phyloP scores from a whole-genome alignment of 306 rosid genomes.

The Adenanthera pavonina region DNA sequence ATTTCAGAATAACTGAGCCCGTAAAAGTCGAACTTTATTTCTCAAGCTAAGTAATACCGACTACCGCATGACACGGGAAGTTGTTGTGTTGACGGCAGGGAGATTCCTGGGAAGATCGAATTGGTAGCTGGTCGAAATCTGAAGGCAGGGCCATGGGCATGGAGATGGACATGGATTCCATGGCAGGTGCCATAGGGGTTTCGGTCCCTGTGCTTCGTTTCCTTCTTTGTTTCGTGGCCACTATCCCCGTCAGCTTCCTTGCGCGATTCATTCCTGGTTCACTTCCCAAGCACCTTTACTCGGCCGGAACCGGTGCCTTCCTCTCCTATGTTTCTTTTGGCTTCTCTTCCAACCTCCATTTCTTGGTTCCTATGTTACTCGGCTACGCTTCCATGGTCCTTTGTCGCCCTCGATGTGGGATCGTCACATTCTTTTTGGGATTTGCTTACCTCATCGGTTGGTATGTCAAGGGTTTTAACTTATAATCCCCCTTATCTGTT shows the following conservation, averaged over 20 bases:
- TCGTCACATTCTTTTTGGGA: slow-evolving; percentile 61
- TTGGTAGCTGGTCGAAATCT: neutral
- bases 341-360: slow-evolving; percentile 76
- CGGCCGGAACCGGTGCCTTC: slow-evolving; percentile 59
- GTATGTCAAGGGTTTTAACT: slow-evolving; percentile 36
- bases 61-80: neutral
- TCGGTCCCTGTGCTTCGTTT: slow-evolving; percentile 75
- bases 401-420: slow-evolving; percentile 61
- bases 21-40: neutral
- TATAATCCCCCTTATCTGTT: neutral
- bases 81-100: neutral
- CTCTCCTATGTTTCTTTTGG: slow-evolving; percentile 77
- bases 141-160: slow-evolving; percentile 34
- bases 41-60: neutral
- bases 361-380: slow-evolving; percentile 63
- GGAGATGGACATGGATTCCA: slow-evolving; percentile 67
- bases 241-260: slow-evolving; percentile 71
- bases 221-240: slow-evolving; percentile 69
- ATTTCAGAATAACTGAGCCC: neutral
- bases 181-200: slow-evolving; percentile 68
- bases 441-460: slow-evolving; percentile 77
- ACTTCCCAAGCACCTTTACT: slow-evolving; percentile 60
- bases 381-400: slow-evolving; percentile 77
- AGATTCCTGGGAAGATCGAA: neutral
- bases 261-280: slow-evolving; percentile 60